phyloP scores from a whole-genome alignment of 2,329 filamentous ascomycete genomes.

The Fusarium nygamai region DNA sequence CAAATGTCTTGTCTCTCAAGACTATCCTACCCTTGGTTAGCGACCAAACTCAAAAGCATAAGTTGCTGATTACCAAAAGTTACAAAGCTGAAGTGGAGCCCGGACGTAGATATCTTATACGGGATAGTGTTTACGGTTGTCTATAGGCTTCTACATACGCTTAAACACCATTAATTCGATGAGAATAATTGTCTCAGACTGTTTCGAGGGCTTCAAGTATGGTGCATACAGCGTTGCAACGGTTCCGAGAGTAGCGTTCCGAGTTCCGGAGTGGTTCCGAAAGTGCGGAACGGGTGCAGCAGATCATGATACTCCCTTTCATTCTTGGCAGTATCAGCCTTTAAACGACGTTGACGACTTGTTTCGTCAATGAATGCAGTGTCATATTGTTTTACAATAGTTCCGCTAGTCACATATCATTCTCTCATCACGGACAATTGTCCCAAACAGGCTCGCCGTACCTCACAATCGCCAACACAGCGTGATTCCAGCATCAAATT shows the following conservation, averaged over 20 bases:
- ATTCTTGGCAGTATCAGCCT: background rate
- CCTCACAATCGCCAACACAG: background rate
- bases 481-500: background rate
- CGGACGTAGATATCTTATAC: rapidly evolving
- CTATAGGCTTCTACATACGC: background rate
- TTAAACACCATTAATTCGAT: background rate
- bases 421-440: background rate
- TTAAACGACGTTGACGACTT: background rate
- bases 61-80: background rate
- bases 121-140: background rate
- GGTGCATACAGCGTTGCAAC: rapidly evolving
- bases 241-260: background rate
- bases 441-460: background rate
- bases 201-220: too few species aligned
- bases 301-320: background rate
- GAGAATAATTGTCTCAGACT: rapidly evolving
- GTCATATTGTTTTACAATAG: background rate
- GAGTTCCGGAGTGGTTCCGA: background rate
- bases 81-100: background rate
- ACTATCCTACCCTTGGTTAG: background rate
- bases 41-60: background rate
- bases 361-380: background rate
- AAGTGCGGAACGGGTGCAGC: background rate
- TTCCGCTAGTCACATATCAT: background rate
- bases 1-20: background rate